Base-by-base conservation (phyloP, 345 rosid species). In the Isatis tinctoria region DNA sequence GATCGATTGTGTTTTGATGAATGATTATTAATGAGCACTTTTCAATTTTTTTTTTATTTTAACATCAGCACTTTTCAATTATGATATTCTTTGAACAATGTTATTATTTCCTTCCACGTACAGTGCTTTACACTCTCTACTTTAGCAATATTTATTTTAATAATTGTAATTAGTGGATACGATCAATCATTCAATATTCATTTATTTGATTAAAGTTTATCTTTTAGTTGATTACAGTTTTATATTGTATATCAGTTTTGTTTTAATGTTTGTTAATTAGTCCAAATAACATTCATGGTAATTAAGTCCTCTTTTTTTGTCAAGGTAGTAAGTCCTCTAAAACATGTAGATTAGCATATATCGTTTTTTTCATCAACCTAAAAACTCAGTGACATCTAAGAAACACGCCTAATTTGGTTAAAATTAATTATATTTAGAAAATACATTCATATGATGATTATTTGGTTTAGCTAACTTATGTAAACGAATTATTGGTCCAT, bases 41-140 rank as follows among this genome's bases (percentile, higher is more conserved):
- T 51, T 51, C 63, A 68, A 68, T 68, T 51, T n/a, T n/a, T n/a
- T n/a, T n/a, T n/a, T n/a, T n/a, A n/a, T n/a, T n/a, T n/a, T n/a
- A n/a, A n/a, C n/a, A n/a, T n/a, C n/a, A 18, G 1, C 56, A 18
- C 74, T 60, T 60, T 51, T 51, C 63, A 68, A 68, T 68, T 51
- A 75, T 75, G 73, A 48, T 48, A 67, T 74, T 74, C 67, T 40
- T 10, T 67, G 67, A 60, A 74, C 45, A 49, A 59, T 49, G 73
- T 4, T 74, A 67, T 28, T 53, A 49, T 74, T 39, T 60, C 53
- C 18, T 74, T 26, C 58, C 73, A 40, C 74, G 30, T 22, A 51
- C 61, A 41, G 1, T 67, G 63, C 54, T 48, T 51, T 40, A 51
- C 49, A 52, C 62, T 48, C 52, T 28, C 9, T 24, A 51, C 62